These are phyloP conservation scores for Akanthomyces lecanii DNA, from an alignment of 2,329 filamentous ascomycete species.

Conservation along the genomic window DNA sequence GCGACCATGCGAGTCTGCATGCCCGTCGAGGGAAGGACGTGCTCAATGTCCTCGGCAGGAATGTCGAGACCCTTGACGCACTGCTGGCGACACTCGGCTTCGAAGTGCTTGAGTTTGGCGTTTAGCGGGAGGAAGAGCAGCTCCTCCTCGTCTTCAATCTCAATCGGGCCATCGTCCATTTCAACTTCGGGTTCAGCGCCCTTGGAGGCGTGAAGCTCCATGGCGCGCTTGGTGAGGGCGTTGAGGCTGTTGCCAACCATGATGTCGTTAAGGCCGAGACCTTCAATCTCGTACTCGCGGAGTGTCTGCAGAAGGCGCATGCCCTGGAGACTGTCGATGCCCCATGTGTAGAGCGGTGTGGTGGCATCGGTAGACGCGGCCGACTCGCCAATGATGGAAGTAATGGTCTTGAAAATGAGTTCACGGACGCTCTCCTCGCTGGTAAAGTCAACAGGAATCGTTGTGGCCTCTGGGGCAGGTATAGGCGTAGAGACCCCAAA, in stretches of 20 bases:
- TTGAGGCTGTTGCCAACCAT: slow-evolving; percentile 14
- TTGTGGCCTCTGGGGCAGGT: neutral
- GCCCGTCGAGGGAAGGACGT: slow-evolving; percentile 15
- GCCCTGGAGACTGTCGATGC: slow-evolving; percentile 15
- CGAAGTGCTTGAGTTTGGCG: slow-evolving; percentile 17
- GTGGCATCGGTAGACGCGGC: neutral
- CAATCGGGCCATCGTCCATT: slow-evolving; percentile 8
- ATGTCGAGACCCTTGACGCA: slow-evolving; percentile 11
- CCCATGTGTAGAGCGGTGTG: slow-evolving; percentile 13
- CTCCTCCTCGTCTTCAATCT: slow-evolving; percentile 17
- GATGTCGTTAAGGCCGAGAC: slow-evolving; percentile 12
- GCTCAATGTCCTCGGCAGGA: slow-evolving; percentile 12
- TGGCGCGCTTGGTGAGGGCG: slow-evolving; percentile 5
- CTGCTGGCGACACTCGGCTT: slow-evolving; percentile 9
- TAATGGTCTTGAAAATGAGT: slow-evolving; percentile 3
- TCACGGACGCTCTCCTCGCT: slow-evolving; percentile 12
- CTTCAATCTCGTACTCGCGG: slow-evolving; percentile 10
- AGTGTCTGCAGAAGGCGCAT: slow-evolving; percentile 11
- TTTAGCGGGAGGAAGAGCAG: slow-evolving; percentile 5
- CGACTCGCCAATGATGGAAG: slow-evolving; percentile 10
- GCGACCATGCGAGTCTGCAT: slow-evolving; percentile 16
- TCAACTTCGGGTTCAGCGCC: neutral
- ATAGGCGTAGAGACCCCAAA: neutral
- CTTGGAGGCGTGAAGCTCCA: neutral
- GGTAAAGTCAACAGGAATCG: neutral